Evolutionary conservation across 495 filamentous ascomycete species (phyloP), one percentile per base, ranked within the genome.

Genomic region (Podospora anserina): DNA sequence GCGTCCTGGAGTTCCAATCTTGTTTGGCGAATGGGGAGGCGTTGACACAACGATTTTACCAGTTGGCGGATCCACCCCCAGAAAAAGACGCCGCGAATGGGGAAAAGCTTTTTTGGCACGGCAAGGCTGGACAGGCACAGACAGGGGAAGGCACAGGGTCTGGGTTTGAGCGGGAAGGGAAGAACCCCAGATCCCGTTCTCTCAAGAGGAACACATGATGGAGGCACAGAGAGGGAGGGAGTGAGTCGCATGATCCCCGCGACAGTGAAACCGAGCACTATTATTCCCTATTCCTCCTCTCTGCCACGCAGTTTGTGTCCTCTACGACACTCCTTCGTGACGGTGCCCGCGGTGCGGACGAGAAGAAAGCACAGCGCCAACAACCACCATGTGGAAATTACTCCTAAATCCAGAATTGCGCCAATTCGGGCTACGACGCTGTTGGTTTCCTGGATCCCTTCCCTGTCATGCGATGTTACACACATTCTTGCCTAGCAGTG

Each of bases 21-120:
- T 44, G 49, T 65, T 5, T 54, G 56, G 54, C 69, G 66, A 71
- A 71, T 71, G 11, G 19, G 57, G 63, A 66, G 49, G 28, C 26
- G 39, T 23, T 39, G 65, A 70, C 55, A 49, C 60, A 67, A 49
- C 39, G 39, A 70, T 64, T 55, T 68, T 56, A 6, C 23, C 63
- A 6, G 68, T 28, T 7, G 23, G 69, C 39, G 39, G 39, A 49
- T 49, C 39, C 39, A 49, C 39, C 39, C 39, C 39, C 39, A 49
- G 39, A 49, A 49, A 49, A 49, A 49, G 39, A 49, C 39, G 34
- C 34, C 34, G 34, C 34, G 59, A 64, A 67, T 54, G 68, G 68
- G 68, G 68, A 60, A 61, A 61, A 59, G 64, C 68, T 39, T 39
- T 39, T 39, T 6, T 32, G 30, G 44, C 64, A 56, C 27, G 68